phyloP scores from a whole-genome alignment of 2,329 filamentous ascomycete species.

The Colletotrichum endophyticum region DNA sequence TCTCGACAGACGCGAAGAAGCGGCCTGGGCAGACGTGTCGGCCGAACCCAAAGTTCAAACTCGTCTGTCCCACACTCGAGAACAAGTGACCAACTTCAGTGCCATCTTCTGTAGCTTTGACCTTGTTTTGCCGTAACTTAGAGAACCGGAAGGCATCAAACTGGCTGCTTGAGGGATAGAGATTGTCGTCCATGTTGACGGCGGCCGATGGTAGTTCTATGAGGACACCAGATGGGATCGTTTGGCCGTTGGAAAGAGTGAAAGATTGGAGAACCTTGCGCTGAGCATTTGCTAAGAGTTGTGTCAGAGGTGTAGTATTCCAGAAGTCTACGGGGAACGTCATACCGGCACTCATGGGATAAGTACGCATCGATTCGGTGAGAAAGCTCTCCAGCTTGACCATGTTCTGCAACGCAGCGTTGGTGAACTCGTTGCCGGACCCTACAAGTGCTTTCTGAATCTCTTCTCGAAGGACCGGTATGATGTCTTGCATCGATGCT shows the following conservation, averaged over 20 bases:
- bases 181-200: slow-evolving; percentile 38
- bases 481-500: slow-evolving; percentile 52
- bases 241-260: slow-evolving; percentile 58
- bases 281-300: slow-evolving; percentile 43
- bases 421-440: slow-evolving; percentile 35
- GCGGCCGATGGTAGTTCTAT: slow-evolving; percentile 44
- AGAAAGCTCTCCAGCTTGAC: slow-evolving; percentile 47
- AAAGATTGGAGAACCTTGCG: slow-evolving; percentile 56
- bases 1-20: slow-evolving; percentile 50
- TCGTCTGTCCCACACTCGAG: slow-evolving; percentile 38
- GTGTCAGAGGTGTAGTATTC: background rate
- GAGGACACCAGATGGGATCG: slow-evolving; percentile 46
- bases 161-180: slow-evolving; percentile 35
- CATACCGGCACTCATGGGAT: slow-evolving; percentile 37
- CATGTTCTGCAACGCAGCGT: slow-evolving; percentile 37
- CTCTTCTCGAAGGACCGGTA: slow-evolving; percentile 57
- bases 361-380: slow-evolving; percentile 38
- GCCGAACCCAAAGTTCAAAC: slow-evolving; percentile 41
- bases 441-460: slow-evolving; percentile 41
- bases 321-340: background rate
- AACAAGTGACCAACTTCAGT: slow-evolving; percentile 38
- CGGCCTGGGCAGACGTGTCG: slow-evolving; percentile 46
- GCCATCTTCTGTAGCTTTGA: background rate
- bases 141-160: slow-evolving; percentile 12
- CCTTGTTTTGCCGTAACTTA: background rate